Evolutionary conservation across 1,139 yeast genomes (phyloP).

Genomic region (Pichia sp.): DNA sequence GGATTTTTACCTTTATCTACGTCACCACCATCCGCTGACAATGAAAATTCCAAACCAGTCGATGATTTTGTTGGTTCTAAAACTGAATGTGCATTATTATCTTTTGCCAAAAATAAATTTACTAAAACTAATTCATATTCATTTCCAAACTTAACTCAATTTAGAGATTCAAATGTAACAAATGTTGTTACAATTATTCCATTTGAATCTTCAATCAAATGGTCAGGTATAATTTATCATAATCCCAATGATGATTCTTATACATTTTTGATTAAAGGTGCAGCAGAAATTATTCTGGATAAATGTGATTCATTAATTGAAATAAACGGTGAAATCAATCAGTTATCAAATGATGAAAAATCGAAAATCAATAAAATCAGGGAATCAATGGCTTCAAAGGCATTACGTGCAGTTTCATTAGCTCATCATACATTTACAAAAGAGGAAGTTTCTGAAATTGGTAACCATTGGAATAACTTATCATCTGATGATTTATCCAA

Average conservation of each 20-base stretch:
- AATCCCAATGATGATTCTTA: constrained; percentile 39
- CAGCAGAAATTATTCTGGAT: constrained; percentile 78
- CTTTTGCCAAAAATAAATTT: constrained; percentile 57
- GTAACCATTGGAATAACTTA: constrained; percentile 36
- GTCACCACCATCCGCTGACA: background rate
- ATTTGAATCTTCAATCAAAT: constrained; percentile 87
- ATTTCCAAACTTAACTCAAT: constrained; percentile 34
- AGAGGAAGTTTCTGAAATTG: constrained; percentile 20
- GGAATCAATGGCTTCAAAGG: constrained; percentile 61
- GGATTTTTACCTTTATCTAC: constrained; percentile 3
- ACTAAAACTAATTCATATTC: constrained; percentile 35
- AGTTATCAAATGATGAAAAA: constrained; percentile 19
- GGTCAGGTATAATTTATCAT: constrained; percentile 73
- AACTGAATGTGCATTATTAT: constrained; percentile 84
- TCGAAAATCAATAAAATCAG: constrained; percentile 39
- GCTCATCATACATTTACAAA: constrained; percentile 66
- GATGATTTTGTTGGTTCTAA: constrained; percentile 70
- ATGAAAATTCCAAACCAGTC: background rate
- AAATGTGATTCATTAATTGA: constrained; percentile 42
- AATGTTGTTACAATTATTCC: constrained; percentile 69
- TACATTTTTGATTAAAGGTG: constrained; percentile 80
- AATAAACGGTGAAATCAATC: constrained; percentile 31
- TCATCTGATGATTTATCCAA: constrained; percentile 7
- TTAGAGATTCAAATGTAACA: constrained; percentile 33
- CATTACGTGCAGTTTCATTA: constrained; percentile 78